A percentile compares a stretch with the other conserved stretches of the same genome.
Evolutionary conservation across 345 rosid genomes (phyloP).

Genomic region (Linum usitatissimum): DNA sequence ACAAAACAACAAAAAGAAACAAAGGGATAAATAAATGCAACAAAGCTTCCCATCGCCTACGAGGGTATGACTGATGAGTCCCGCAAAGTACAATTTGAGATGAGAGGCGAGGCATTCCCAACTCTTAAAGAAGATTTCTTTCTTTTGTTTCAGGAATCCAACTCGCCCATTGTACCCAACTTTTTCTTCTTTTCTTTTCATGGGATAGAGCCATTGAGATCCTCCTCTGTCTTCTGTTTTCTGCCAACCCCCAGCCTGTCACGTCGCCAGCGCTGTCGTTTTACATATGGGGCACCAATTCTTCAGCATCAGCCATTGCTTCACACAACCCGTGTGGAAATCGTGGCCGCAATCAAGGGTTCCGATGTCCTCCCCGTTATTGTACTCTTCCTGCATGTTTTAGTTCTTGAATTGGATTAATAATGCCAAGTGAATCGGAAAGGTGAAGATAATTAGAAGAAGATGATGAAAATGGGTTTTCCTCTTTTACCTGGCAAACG

Average conservation of each 20-base stretch:
- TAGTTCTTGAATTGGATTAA: background rate
- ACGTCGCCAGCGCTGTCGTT: constrained; percentile 47
- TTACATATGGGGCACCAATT: constrained; percentile 88
- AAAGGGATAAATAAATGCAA: background rate
- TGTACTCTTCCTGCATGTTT: constrained; percentile 54
- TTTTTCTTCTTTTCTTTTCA: background rate
- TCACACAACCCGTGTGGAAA: constrained; percentile 59
- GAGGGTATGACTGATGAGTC: background rate
- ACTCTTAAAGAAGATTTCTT: background rate
- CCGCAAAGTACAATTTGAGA: background rate
- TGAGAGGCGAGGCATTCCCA: background rate
- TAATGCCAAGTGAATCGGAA: too few relatives aligned
- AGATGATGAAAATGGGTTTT: background rate
- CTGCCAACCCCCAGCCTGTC: constrained; percentile 1
- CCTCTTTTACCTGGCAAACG: constrained; percentile 81
- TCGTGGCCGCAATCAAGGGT: constrained; percentile 66
- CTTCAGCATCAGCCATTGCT: constrained; percentile 71
- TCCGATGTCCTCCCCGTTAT: constrained; percentile 55
- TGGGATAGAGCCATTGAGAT: background rate
- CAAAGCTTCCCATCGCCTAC: background rate
- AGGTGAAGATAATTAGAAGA: background rate
- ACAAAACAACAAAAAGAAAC: too few relatives aligned
- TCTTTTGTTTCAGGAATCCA: background rate
- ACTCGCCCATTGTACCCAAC: background rate
- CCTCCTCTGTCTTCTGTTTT: background rate